phyloP scores from a whole-genome alignment of 2,329 filamentous ascomycete species.

The Colletotrichum karsti region DNA sequence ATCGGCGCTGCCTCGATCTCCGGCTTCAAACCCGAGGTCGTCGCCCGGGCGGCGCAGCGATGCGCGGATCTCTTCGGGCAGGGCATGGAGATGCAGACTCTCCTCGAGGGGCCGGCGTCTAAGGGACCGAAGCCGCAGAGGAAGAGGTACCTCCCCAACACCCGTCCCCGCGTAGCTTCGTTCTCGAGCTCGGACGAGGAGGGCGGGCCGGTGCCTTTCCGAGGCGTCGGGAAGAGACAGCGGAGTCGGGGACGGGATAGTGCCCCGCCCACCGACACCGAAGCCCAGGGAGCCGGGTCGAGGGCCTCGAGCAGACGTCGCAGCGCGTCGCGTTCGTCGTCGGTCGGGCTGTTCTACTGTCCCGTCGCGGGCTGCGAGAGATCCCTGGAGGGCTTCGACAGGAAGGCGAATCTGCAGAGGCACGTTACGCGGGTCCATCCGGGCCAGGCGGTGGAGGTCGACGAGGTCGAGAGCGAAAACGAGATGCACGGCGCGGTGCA shows the following conservation, averaged over 20 bases:
- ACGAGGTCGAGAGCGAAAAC: conserved; percentile 53
- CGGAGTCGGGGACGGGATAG: conserved; percentile 37
- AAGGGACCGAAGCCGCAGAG: conserved; percentile 16
- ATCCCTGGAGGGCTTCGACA: conserved; percentile 44
- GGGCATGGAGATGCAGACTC: conserved; percentile 69
- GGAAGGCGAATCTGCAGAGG: conserved; percentile 44
- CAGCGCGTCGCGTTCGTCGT: conserved; percentile 40
- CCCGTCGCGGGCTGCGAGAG: conserved; percentile 47
- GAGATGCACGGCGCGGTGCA: conserved; percentile 72
- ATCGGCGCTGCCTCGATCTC: conserved; percentile 79
- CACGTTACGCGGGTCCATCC: conserved; percentile 49
- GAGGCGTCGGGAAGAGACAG: background rate
- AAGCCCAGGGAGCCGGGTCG: background rate
- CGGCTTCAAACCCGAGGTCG: conserved; percentile 71
- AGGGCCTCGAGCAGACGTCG: conserved; percentile 26
- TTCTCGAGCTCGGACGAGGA: conserved; percentile 9
- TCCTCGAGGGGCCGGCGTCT: conserved; percentile 47
- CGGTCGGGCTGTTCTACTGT: conserved; percentile 45
- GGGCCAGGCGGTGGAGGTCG: conserved; percentile 44
- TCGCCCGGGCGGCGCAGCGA: conserved; percentile 76
- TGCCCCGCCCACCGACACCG: conserved; percentile 19
- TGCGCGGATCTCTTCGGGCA: conserved; percentile 81
- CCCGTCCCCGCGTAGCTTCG: background rate
- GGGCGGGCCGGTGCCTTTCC: background rate
- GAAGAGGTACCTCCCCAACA: background rate